Conservation (phyloP, 2,329 filamentous ascomycete genomes). For the Venturia effusa region DNA sequence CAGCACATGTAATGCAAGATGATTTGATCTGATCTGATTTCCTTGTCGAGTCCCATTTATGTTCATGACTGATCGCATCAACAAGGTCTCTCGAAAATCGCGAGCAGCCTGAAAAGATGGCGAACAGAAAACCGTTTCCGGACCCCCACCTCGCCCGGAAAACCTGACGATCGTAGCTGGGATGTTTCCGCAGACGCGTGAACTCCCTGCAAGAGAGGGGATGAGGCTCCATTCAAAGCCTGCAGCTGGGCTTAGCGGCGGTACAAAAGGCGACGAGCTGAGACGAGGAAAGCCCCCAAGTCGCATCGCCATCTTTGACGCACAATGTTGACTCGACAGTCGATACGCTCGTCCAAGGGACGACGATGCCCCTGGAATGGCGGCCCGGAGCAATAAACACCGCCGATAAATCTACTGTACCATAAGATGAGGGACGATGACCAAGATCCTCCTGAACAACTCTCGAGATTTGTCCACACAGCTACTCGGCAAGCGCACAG, state of each 20-base stretch:
- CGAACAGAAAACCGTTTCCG: background rate
- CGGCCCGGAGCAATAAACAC: no score
- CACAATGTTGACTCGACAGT: background rate
- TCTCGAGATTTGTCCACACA: background rate
- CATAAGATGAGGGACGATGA: no score
- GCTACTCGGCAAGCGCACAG: background rate
- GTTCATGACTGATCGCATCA: background rate
- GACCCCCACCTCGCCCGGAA: background rate
- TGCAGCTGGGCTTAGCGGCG: background rate
- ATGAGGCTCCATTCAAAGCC: background rate
- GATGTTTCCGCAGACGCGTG: background rate
- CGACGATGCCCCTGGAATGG: no score
- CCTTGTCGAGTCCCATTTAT: no score
- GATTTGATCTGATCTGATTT: background rate
- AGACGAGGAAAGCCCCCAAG: background rate
- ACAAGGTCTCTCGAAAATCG: background rate
- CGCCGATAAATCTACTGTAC: background rate
- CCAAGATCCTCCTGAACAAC: background rate
- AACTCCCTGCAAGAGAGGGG: background rate
- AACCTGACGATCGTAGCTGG: background rate
- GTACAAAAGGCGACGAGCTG: background rate
- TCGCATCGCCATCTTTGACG: background rate
- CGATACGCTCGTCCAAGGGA: no score
- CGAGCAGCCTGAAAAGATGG: background rate
- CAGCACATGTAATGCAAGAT: background rate